Conservation (phyloP, 148 eudicot genomes). For the Fallopia convolvulus region DNA sequence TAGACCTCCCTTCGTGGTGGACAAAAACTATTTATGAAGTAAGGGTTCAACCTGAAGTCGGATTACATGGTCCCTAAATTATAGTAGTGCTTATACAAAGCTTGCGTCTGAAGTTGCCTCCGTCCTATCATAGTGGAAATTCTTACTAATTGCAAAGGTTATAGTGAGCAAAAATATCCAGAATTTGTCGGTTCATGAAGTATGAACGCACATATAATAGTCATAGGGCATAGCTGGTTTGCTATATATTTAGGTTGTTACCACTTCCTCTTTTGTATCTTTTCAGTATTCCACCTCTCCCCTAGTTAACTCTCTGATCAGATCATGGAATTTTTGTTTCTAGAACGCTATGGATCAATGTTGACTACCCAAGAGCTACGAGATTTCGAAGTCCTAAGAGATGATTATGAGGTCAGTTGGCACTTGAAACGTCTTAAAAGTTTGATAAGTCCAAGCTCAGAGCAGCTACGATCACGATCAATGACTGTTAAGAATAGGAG, state of each 20-base stretch:
- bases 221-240: not conserved
- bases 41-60: not conserved
- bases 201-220: not conserved
- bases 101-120: not conserved
- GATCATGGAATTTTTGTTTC: conserved; percentile 7
- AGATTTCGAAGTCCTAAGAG: conserved; percentile 54
- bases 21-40: too few relatives aligned
- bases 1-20: not conserved
- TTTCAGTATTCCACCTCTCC: not conserved
- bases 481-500: conserved; percentile 73
- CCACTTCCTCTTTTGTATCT: not conserved
- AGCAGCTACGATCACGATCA: conserved; percentile 53
- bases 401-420: conserved; percentile 92
- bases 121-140: too few relatives aligned
- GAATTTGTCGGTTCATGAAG: not conserved
- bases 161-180: not conserved
- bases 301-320: not conserved
- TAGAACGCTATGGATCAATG: conserved; percentile 79
- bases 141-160: not conserved
- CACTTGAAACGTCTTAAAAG: conserved; percentile 63
- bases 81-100: not conserved
- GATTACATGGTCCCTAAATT: not conserved
- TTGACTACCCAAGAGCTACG: conserved; percentile 66
- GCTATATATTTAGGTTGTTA: not conserved
- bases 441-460: conserved; percentile 56